A percentile compares a stretch with the other conserved stretches of the same genome.
Evolutionary conservation across 345 rosid genomes (phyloP).

Genomic region (Bruguiera gymnorhiza): DNA sequence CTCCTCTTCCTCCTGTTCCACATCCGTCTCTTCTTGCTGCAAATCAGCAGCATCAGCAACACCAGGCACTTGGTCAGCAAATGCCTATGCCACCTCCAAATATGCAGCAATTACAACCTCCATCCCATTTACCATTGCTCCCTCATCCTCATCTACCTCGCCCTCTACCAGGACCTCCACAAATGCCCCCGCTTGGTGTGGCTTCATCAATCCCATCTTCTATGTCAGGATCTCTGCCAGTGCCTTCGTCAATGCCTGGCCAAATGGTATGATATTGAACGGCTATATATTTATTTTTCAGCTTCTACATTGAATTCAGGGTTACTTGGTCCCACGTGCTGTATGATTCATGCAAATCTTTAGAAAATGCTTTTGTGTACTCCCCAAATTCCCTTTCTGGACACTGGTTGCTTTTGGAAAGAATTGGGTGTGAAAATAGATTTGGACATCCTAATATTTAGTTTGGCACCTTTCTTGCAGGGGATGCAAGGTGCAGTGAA

Average conservation of each 20-base stretch:
- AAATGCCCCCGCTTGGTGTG: constrained; percentile 69
- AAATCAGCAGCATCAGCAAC: constrained; percentile 67
- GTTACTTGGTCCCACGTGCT: constrained; percentile 2
- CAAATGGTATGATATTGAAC: constrained; percentile 56
- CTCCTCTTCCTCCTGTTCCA: constrained; percentile 97
- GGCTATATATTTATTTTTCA: background rate
- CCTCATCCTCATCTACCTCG: constrained; percentile 78
- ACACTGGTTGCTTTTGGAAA: background rate
- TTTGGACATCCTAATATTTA: background rate
- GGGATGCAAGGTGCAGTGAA: constrained; percentile 85
- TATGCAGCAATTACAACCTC: constrained; percentile 85
- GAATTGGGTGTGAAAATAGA: no score
- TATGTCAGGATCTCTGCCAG: constrained; percentile 40
- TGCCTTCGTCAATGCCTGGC: constrained; percentile 68
- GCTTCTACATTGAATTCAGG: background rate
- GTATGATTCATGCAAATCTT: background rate
- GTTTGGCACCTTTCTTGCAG: constrained; percentile 24
- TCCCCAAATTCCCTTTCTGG: background rate
- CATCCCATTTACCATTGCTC: constrained; percentile 71
- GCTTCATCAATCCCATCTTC: constrained; percentile 41
- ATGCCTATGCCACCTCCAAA: constrained; percentile 65
- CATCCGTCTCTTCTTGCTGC: constrained; percentile 82
- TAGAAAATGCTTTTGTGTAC: background rate
- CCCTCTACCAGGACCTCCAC: constrained; percentile 80
- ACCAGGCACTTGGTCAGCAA: constrained; percentile 70